Conservation (phyloP, 139 green algal genomes). For the Chlorella vulgaris region DNA sequence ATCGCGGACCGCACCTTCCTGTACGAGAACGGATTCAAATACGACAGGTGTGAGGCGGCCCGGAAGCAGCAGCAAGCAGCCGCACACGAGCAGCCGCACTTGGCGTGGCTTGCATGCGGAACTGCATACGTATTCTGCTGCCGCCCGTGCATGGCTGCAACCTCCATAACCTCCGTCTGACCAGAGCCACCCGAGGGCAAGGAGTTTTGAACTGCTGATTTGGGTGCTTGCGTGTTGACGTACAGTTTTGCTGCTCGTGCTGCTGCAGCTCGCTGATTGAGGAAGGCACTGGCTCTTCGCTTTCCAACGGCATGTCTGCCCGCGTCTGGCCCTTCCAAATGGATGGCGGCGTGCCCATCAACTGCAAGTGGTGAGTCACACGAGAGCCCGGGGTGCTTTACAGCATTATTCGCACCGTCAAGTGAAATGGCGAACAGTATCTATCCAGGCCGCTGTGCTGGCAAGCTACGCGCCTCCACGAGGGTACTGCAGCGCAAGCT, state of each 20-base stretch:
- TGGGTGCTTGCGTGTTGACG: neutral
- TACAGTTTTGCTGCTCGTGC: neutral
- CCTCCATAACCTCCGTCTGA: too few relatives aligned
- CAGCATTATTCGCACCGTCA: neutral
- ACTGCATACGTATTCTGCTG: too few relatives aligned
- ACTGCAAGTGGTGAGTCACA: constrained; percentile 4
- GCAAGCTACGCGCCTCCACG: too few relatives aligned
- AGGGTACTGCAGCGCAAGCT: too few relatives aligned
- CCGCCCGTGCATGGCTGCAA: too few relatives aligned
- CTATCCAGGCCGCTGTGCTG: neutral
- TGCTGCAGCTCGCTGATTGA: constrained; percentile 35
- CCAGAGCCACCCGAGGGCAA: too few relatives aligned
- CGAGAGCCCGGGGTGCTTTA: too few relatives aligned
- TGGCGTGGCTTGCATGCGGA: too few relatives aligned
- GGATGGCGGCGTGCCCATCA: constrained; percentile 37
- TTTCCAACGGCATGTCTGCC: constrained; percentile 10
- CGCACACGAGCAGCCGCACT: too few relatives aligned
- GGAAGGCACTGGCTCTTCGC: neutral
- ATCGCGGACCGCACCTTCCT: constrained; percentile 19
- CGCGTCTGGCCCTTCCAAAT: constrained; percentile 43
- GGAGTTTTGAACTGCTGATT: neutral
- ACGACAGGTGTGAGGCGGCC: neutral
- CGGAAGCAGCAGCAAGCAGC: too few relatives aligned
- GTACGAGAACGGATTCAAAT: constrained; percentile 20
- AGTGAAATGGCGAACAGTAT: neutral